Conservation (phyloP, 2,329 filamentous ascomycete species). For the Sphaerulina vaccinii region DNA sequence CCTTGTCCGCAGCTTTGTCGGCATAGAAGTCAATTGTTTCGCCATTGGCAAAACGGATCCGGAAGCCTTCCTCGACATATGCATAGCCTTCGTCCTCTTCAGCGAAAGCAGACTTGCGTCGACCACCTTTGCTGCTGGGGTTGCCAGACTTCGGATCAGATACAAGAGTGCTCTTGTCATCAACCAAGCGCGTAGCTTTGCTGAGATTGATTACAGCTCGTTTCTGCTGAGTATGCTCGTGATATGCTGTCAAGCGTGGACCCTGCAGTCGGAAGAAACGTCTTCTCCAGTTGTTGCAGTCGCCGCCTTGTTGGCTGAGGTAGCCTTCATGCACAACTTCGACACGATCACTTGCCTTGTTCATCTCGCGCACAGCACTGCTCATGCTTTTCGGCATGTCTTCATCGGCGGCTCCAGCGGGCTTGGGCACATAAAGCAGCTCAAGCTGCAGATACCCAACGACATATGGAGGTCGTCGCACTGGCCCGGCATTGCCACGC, state of each 20-base stretch:
- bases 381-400: conserved; percentile 99
- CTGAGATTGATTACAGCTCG: conserved; percentile 94
- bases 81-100: conserved; percentile 99
- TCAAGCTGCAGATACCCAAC: conserved; percentile 93
- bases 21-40: conserved; percentile 99
- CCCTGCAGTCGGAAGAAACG: conserved; percentile 95
- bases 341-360: conserved; percentile 79
- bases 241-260: conserved; percentile 88
- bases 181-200: conserved; percentile 89
- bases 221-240: conserved; percentile 91
- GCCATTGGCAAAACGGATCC: conserved; percentile 96
- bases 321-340: conserved; percentile 77
- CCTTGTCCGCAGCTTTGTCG: conserved; percentile 81
- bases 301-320: conserved; percentile 93
- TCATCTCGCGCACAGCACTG: conserved; percentile 88
- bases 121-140: conserved; percentile 47
- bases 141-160: conserved; percentile 75
- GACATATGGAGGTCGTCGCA: conserved; percentile 86
- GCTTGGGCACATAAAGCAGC: conserved; percentile 89
- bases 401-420: conserved; percentile 80
- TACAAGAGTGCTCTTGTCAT: conserved; percentile 79
- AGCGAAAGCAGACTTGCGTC: conserved; percentile 90
- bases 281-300: conserved; percentile 98
- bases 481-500: conserved; percentile 56
- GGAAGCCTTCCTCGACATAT: conserved; percentile 99